These are phyloP conservation scores for Ascochyta fabae DNA, from an alignment of 2,329 filamentous ascomycete genomes.

Conservation along the genomic window DNA sequence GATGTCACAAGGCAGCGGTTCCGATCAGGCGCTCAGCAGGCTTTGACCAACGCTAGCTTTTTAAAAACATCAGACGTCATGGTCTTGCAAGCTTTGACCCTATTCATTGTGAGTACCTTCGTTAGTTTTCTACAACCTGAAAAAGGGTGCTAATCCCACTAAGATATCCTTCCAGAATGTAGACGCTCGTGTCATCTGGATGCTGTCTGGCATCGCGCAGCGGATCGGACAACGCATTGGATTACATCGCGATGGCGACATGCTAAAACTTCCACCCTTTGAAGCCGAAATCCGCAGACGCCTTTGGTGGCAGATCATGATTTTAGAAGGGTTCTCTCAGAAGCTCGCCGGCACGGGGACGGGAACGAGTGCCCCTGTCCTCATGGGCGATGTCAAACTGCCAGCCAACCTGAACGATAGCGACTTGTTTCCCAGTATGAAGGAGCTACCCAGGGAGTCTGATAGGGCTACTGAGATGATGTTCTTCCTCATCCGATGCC, in stretches of 20 bases:
- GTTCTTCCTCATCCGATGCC: conserved; percentile 53
- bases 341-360: conserved; percentile 61
- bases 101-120: conserved; percentile 65
- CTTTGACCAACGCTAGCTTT: conserved; percentile 70
- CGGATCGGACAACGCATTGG: conserved; percentile 67
- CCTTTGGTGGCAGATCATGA: conserved; percentile 67
- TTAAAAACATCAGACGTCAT: conserved; percentile 70
- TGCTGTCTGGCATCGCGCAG: conserved; percentile 67
- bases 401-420: conserved; percentile 63
- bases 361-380: conserved; percentile 46
- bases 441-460: conserved; percentile 50
- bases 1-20: conserved; percentile 60
- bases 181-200: conserved; percentile 65
- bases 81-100: conserved; percentile 70
- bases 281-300: conserved; percentile 62
- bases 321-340: conserved; percentile 64
- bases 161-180: conserved; percentile 55
- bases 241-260: conserved; percentile 64
- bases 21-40: conserved; percentile 66
- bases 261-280: conserved; percentile 61
- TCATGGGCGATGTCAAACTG: conserved; percentile 55
- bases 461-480: conserved; percentile 58
- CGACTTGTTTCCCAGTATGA: conserved; percentile 54
- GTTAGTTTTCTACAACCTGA: background rate
- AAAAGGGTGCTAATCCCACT: background rate